A percentile compares a stretch with the other conserved stretches of the same genome.
Evolutionary conservation across 148 eudicot species (phyloP).

Genomic region (Silene latifolia): DNA sequence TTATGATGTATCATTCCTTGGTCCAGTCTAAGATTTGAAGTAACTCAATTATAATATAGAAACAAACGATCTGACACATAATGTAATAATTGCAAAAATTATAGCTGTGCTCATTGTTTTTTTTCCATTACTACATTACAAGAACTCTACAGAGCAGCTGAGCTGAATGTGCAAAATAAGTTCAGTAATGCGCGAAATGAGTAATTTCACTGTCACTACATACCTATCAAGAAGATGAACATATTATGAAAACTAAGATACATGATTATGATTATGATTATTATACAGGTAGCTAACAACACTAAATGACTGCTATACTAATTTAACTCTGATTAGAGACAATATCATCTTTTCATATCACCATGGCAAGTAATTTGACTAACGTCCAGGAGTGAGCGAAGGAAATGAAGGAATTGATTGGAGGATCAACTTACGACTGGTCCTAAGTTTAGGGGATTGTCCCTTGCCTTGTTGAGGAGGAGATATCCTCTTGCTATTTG

Average conservation of each 20-base stretch:
- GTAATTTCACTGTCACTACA: conserved; percentile 10
- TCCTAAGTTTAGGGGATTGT: conserved; percentile 43
- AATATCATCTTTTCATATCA: background rate
- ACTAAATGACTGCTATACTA: background rate
- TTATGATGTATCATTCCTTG: too few relatives aligned
- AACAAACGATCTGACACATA: too few relatives aligned
- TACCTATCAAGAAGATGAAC: background rate
- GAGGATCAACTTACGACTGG: conserved; percentile 74
- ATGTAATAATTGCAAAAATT: background rate
- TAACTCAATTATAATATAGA: too few relatives aligned
- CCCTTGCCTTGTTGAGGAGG: conserved; percentile 63
- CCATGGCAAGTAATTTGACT: conserved; percentile 10
- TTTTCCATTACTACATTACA: background rate
- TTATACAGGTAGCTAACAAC: conserved; percentile 24
- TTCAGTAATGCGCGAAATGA: conserved; percentile 7
- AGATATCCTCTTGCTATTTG: conserved; percentile 73
- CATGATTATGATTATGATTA: conserved; percentile 28
- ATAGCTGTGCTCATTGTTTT: background rate
- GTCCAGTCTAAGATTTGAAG: too few relatives aligned
- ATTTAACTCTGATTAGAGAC: conserved; percentile 5
- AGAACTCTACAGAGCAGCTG: background rate
- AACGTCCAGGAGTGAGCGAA: conserved; percentile 65
- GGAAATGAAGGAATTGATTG: conserved; percentile 87
- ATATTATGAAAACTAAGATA: conserved; percentile 11
- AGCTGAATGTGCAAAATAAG: background rate